Conservation (phyloP, 768 basidiomycete species). For the Lentinula boryana region DNA sequence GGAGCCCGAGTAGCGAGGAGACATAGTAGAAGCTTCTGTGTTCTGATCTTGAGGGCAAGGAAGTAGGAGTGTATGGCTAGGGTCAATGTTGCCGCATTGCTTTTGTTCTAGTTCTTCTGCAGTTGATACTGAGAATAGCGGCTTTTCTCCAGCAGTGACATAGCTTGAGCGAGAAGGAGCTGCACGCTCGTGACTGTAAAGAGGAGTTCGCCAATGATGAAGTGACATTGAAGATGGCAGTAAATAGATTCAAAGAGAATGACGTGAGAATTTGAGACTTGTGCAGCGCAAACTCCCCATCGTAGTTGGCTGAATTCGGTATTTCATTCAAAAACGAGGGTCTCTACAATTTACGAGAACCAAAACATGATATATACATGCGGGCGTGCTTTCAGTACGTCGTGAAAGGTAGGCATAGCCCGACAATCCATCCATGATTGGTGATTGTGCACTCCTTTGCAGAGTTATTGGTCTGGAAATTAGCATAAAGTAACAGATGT, state of each 20-base stretch:
- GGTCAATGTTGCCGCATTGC: background rate
- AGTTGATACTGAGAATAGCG: background rate
- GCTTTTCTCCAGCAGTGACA: background rate
- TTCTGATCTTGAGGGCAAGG: background rate
- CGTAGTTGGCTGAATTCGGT: too few species aligned
- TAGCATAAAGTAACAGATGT: too few species aligned
- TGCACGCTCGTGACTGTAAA: background rate
- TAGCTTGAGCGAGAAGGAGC: background rate
- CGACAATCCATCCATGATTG: too few species aligned
- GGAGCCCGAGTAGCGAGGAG: background rate
- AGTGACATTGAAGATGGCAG: background rate
- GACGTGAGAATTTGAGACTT: background rate
- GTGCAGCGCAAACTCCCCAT: too few species aligned
- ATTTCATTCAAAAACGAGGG: too few species aligned
- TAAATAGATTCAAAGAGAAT: background rate
- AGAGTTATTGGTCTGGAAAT: too few species aligned
- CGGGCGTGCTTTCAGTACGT: too few species aligned
- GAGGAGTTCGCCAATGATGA: background rate
- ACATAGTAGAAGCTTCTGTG: background rate
- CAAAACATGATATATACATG: too few species aligned
- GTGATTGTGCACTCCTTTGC: too few species aligned
- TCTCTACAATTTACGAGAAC: too few species aligned
- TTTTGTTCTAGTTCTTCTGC: background rate
- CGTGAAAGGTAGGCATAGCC: too few species aligned
- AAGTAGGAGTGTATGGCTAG: background rate